Evolutionary conservation across 192 early-diverging fungal genomes (phyloP).

Genomic region (Podila clonocystis): DNA sequence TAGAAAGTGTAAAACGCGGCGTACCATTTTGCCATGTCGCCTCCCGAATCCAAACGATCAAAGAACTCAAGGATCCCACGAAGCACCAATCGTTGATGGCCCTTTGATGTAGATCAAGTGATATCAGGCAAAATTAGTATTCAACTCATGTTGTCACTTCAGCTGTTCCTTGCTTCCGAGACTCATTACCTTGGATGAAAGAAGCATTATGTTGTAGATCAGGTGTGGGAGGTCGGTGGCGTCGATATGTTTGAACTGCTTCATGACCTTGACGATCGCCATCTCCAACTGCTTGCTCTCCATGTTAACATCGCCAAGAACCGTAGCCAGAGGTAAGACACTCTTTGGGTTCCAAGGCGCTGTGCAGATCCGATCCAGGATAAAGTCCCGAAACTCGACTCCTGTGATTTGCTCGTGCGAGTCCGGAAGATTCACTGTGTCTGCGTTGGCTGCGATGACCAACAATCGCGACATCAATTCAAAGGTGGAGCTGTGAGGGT

Average conservation of each 20-base stretch:
- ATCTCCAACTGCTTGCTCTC: slow-evolving; percentile 36
- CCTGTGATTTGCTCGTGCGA: slow-evolving; percentile 34
- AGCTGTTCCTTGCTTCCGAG: not conserved
- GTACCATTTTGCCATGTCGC: slow-evolving; percentile 18
- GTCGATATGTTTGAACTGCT: slow-evolving; percentile 56
- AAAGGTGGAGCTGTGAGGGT: slow-evolving; percentile 44
- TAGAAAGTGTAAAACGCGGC: not conserved
- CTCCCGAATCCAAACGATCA: slow-evolving; percentile 58
- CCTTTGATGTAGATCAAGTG: slow-evolving; percentile 36
- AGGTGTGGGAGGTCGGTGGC: slow-evolving; percentile 68
- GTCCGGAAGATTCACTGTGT: slow-evolving; percentile 14
- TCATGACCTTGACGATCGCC: slow-evolving; percentile 51
- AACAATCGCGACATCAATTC: slow-evolving; percentile 40
- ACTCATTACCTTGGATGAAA: slow-evolving; percentile 63
- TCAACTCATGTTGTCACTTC: not conserved
- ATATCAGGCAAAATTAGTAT: not conserved
- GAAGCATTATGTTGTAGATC: slow-evolving; percentile 73
- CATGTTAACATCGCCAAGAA: slow-evolving; percentile 48
- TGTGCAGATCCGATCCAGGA: slow-evolving; percentile 49
- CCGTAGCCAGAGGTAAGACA: slow-evolving; percentile 42
- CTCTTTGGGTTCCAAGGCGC: slow-evolving; percentile 43
- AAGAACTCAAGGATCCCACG: slow-evolving; percentile 67
- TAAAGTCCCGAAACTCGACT: slow-evolving; percentile 37
- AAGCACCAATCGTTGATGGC: slow-evolving; percentile 64
- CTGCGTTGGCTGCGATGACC: slow-evolving; percentile 22